phyloP scores from a whole-genome alignment of 352 stramenopile species.

The Phytophthora pluvialis region DNA sequence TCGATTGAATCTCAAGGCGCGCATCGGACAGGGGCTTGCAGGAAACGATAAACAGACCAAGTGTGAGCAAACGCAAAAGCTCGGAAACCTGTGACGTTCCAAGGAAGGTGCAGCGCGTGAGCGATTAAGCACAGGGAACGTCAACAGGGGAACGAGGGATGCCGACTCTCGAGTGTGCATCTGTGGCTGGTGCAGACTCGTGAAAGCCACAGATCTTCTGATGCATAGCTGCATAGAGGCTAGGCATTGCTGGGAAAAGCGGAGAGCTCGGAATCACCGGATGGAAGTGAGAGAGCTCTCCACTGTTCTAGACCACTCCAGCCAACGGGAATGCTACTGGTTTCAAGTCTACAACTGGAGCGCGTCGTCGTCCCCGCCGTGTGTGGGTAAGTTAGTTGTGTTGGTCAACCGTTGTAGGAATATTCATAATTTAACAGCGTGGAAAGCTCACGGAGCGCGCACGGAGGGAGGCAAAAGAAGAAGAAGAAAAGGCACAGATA shows the following conservation, averaged over 20 bases:
- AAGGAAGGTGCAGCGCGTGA: slow-evolving; percentile 22
- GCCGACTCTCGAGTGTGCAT: slow-evolving; percentile 2
- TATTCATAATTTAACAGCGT: slow-evolving; percentile 39
- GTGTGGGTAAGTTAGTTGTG: slow-evolving; percentile 23
- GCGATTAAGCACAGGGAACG: slow-evolving; percentile 1
- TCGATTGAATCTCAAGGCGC: slow-evolving; percentile 30
- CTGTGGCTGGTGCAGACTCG: slow-evolving; percentile 1
- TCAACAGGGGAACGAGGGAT: slow-evolving; percentile 14
- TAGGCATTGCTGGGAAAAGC: slow-evolving; percentile 17
- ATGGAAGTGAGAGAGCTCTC: slow-evolving; percentile 32
- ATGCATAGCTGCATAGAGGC: slow-evolving; percentile 23
- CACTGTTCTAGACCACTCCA: slow-evolving; percentile 1
- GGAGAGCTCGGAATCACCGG: slow-evolving; percentile 29
- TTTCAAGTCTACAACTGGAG: slow-evolving; percentile 1
- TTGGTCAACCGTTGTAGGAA: slow-evolving; percentile 27
- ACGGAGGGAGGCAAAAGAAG: slow-evolving; percentile 1
- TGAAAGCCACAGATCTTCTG: slow-evolving; percentile 3
- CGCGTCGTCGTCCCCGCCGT: not conserved
- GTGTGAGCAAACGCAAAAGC: slow-evolving; percentile 13
- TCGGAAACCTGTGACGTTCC: slow-evolving; percentile 8
- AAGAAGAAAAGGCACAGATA: slow-evolving; percentile 15
- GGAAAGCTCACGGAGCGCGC: slow-evolving; percentile 5
- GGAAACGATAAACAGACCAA: slow-evolving; percentile 17
- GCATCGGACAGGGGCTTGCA: slow-evolving; percentile 18
- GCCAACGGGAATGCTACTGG: slow-evolving; percentile 2